Base-by-base conservation (phyloP, 768 basidiomycete species). In the Pulveroboletus sp. region DNA sequence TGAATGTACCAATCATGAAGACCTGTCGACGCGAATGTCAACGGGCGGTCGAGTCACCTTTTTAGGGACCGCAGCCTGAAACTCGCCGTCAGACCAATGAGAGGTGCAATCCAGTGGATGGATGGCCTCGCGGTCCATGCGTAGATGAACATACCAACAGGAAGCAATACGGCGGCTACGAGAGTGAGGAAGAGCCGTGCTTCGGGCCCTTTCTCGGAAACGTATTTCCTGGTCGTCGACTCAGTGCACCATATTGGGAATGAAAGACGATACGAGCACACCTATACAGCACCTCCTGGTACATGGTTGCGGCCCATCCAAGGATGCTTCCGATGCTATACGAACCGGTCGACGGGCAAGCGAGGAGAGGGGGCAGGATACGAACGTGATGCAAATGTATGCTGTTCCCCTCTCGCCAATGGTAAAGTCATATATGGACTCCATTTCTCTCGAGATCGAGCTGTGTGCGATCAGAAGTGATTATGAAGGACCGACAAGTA, bases 141-240 rank as follows among this genome's bases (percentile, higher is more conserved):
- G 55, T 82, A 90, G 24, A 88, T 79, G 65, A 87, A 78, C 76
- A 85, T 82, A n/a, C 77, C 78, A 0, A 64, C 53, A 0, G 85
- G 83, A 39, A 83, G 70, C 12, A 81, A 57, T 35, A 84, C 36
- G 0, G 74, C 77, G 0, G 80, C 81, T 29, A 74, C 62, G 55
- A 83, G 83, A 11, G 82, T 75, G 19, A 71, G 64, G 51, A 77
- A 83, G 20, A 87, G 68, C 12, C 85, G 76, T 6, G 85, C 84
- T 67, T 87, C 85, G 5, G 70, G 76, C 0, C 75, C 76, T 38
- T 56, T 56, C 51, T 47, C 45, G 37, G 59, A 61, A 0, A 65
- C 47, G 22, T 73, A 67, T 44, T 67, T 64, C 31, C 60, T 58
- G 46, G 31, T 47, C 36, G 13, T 59, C 64, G 6, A 29, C 9